Conservation (phyloP, 148 eudicot genomes). For the Silene uniflora region DNA sequence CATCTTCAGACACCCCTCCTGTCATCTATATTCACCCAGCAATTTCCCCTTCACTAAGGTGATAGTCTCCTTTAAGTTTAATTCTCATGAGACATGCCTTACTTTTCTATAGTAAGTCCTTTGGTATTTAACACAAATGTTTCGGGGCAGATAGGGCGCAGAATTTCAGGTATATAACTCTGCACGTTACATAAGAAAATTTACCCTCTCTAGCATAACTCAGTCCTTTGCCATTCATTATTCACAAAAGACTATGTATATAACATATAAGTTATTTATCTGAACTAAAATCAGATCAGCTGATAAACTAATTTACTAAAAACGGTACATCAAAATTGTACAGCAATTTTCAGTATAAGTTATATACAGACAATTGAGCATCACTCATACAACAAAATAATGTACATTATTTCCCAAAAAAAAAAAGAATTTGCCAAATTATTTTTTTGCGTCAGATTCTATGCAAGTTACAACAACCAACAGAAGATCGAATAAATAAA, state of each 20-base stretch:
- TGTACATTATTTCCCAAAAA: not conserved
- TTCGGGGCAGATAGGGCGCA: not conserved
- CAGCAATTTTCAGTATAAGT: not conserved
- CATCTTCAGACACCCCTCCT: not conserved
- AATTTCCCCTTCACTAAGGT: not conserved
- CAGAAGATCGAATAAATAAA: not conserved
- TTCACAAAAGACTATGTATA: not conserved
- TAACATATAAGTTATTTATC: not conserved
- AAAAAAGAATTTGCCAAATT: not conserved
- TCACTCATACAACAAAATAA: not conserved
- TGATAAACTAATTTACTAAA: not conserved
- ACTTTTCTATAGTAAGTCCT: not conserved
- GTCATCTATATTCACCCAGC: not conserved
- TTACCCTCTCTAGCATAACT: not conserved
- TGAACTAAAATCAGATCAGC: not conserved
- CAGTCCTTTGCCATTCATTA: not conserved
- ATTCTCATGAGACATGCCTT: not conserved
- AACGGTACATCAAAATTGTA: not conserved
- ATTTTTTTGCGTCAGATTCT: not conserved
- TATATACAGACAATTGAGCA: not conserved
- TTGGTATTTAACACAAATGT: not conserved
- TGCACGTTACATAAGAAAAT: not conserved
- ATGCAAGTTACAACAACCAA: constrained; percentile 2
- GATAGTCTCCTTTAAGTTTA: not conserved
- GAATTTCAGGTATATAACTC: not conserved